phyloP scores from a whole-genome alignment of 148 eudicot species.

The Salicornia ramosissima region DNA sequence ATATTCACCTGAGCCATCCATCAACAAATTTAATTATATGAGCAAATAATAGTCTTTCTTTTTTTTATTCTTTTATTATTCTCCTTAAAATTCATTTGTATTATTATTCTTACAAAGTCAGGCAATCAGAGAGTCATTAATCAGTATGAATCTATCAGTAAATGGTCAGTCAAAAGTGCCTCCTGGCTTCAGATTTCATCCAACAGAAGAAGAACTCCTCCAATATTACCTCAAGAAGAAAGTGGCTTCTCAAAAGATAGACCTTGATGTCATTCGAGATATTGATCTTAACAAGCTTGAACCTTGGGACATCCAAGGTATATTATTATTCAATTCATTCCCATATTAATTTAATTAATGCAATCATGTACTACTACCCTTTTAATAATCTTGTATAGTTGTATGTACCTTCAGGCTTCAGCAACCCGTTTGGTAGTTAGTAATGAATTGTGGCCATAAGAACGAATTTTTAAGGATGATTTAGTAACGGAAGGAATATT shows the following conservation, averaged over 20 bases:
- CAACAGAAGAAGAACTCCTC: conserved; percentile 12
- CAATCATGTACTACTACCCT: not conserved
- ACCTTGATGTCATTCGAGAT: conserved; percentile 11
- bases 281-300: conserved; percentile 15
- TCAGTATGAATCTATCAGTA: conserved; percentile 8
- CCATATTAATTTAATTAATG: not conserved
- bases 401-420: too few species aligned
- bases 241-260: conserved; percentile 1
- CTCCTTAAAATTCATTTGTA: too few species aligned
- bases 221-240: conserved; percentile 13
- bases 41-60: too few species aligned
- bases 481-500: too few species aligned
- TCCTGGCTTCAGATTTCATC: conserved; percentile 13
- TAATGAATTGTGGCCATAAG: too few species aligned
- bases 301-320: conserved; percentile 17
- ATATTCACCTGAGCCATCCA: not conserved
- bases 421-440: too few species aligned
- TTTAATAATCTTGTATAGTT: too few species aligned
- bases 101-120: too few species aligned
- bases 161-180: conserved; percentile 12
- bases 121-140: too few species aligned
- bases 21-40: not conserved
- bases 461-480: too few species aligned
- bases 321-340: not conserved
- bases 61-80: too few species aligned